Conservation (phyloP, 2,329 filamentous ascomycete genomes). For the Colletotrichum magnum region DNA sequence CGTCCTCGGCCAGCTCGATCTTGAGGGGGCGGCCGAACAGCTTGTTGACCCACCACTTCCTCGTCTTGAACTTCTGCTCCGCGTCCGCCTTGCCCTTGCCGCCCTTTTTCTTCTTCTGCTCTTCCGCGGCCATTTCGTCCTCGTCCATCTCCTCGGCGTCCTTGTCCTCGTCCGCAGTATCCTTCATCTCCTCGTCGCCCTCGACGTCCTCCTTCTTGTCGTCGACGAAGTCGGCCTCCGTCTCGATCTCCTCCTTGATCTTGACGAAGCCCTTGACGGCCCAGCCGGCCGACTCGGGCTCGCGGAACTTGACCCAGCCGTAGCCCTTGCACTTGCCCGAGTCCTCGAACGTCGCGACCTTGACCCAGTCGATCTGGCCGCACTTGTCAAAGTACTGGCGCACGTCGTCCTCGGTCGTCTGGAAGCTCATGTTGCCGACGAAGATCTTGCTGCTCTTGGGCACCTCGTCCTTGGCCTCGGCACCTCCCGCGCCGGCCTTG, state of each 20-base stretch:
- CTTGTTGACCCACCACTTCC: slow-evolving; percentile 88
- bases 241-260: slow-evolving; percentile 76
- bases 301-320: slow-evolving; percentile 93
- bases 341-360: slow-evolving; percentile 96
- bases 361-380: slow-evolving; percentile 84
- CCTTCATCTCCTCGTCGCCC: slow-evolving; percentile 54
- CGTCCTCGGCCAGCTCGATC: slow-evolving; percentile 94
- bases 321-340: slow-evolving; percentile 98
- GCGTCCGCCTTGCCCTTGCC: slow-evolving; percentile 41
- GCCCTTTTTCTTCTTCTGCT: slow-evolving; percentile 51
- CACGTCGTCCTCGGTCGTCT: slow-evolving; percentile 85
- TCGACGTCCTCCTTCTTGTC: slow-evolving; percentile 58
- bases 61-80: slow-evolving; percentile 69
- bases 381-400: slow-evolving; percentile 87
- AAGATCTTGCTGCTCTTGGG: slow-evolving; percentile 85
- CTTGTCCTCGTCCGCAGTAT: slow-evolving; percentile 49
- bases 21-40: slow-evolving; percentile 85
- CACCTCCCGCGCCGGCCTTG: slow-evolving; percentile 42
- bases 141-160: slow-evolving; percentile 54
- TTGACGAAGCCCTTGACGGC: slow-evolving; percentile 84
- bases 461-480: slow-evolving; percentile 50
- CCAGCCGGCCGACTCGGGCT: slow-evolving; percentile 79
- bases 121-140: slow-evolving; percentile 48
- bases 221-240: slow-evolving; percentile 73
- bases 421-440: slow-evolving; percentile 89